Evolutionary conservation across 2,329 filamentous ascomycete genomes (phyloP).

Genomic region (Cladosporium austrohemisphaericum): DNA sequence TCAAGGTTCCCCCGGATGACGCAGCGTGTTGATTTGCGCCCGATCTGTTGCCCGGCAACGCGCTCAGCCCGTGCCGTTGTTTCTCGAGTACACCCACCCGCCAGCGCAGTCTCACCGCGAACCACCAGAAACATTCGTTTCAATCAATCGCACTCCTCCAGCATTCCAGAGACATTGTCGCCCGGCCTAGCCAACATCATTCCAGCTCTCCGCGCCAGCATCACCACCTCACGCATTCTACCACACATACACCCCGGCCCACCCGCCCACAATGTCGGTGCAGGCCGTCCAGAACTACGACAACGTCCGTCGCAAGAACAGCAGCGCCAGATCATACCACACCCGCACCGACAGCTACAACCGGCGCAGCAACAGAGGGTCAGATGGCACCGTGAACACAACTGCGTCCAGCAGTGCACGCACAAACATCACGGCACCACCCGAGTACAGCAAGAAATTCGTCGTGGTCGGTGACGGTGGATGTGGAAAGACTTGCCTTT

Average conservation of each 20-base stretch:
- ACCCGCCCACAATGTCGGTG: slow-evolving; percentile 28
- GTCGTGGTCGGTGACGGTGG: slow-evolving; percentile 97
- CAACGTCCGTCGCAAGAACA: slow-evolving; percentile 57
- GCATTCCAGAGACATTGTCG: slow-evolving; percentile 1
- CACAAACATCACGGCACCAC: slow-evolving; percentile 84
- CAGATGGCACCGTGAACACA: slow-evolving; percentile 19
- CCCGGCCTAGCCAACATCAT: slow-evolving; percentile 4
- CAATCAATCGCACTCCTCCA: slow-evolving; percentile 4
- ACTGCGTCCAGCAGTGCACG: slow-evolving; percentile 59
- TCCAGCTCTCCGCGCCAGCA: not conserved
- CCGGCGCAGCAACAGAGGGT: slow-evolving; percentile 17
- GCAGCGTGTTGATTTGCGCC: not conserved
- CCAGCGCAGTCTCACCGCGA: slow-evolving; percentile 6
- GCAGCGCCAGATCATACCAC: too few relatives aligned
- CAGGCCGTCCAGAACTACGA: slow-evolving; percentile 48
- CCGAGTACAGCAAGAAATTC: slow-evolving; percentile 97
- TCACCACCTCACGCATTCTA: not conserved
- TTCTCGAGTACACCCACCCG: too few relatives aligned
- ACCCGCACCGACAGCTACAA: slow-evolving; percentile 32
- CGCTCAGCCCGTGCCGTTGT: too few relatives aligned
- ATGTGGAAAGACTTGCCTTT: slow-evolving; percentile 95
- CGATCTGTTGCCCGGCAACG: not conserved
- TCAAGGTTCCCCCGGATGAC: too few relatives aligned
- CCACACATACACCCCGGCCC: slow-evolving; percentile 1
- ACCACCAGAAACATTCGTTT: slow-evolving; percentile 15